These are phyloP conservation scores for Fusarium sp. DNA, from an alignment of 2,329 filamentous ascomycete genomes.

Conservation along the genomic window DNA sequence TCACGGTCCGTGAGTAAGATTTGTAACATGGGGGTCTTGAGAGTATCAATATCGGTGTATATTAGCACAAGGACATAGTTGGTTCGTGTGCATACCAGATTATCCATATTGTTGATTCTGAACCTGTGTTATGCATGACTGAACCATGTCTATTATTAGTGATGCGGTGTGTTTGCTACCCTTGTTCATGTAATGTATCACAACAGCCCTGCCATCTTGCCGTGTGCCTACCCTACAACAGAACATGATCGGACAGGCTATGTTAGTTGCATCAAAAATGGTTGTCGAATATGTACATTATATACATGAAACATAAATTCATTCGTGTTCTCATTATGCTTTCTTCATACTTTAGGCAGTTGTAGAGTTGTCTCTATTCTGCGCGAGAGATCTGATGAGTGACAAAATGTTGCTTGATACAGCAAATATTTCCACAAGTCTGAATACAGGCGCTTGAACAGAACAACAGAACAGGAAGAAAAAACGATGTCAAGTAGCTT, in stretches of 20 bases:
- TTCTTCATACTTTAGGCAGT: too few species aligned
- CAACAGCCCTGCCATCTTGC: not conserved
- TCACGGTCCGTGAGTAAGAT: not conserved
- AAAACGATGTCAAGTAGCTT: not conserved
- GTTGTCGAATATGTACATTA: too few species aligned
- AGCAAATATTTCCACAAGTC: too few species aligned
- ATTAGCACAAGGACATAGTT: not conserved
- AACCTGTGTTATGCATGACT: not conserved
- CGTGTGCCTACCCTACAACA: conserved; percentile 14
- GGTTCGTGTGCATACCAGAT: not conserved
- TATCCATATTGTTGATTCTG: too few species aligned
- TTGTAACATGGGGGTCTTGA: not conserved
- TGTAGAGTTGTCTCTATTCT: too few species aligned
- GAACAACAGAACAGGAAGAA: not conserved
- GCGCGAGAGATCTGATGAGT: too few species aligned
- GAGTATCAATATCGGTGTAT: not conserved
- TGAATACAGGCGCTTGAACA: too few species aligned
- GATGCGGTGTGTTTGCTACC: conserved; percentile 1
- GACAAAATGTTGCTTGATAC: too few species aligned
- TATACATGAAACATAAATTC: too few species aligned
- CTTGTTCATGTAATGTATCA: not conserved
- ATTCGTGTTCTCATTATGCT: too few species aligned
- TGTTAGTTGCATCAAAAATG: not conserved
- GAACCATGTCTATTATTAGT: conserved; percentile 2
- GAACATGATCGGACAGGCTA: not conserved